Conservation (phyloP, 1,284 basidiomycete genomes). For the Gomphus bonarii region DNA sequence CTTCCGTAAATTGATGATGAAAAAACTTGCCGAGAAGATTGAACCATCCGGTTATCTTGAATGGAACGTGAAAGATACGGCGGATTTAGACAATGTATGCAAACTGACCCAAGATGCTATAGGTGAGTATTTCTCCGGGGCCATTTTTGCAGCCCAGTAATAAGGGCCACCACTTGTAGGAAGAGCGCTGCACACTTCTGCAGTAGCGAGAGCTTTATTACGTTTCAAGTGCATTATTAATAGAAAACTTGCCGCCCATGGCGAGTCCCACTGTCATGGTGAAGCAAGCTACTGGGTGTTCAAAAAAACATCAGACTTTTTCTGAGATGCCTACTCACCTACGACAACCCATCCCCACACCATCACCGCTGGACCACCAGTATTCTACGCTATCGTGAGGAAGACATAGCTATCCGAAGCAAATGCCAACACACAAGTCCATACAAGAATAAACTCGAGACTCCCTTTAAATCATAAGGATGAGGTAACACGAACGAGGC, state of each 20-base stretch:
- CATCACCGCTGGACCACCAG: conserved; percentile 66
- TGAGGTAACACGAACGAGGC: neutral
- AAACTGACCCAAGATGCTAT: conserved; percentile 56
- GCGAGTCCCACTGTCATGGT: conserved; percentile 57
- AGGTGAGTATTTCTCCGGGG: conserved; percentile 36
- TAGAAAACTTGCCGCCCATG: conserved; percentile 48
- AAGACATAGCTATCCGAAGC: neutral
- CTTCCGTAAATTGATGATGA: neutral
- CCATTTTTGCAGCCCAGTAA: conserved; percentile 52
- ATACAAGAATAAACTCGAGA: conserved; percentile 55
- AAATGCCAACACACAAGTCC: conserved; percentile 39
- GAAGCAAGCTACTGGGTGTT: conserved; percentile 36
- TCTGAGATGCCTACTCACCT: conserved; percentile 24
- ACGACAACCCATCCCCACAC: conserved; percentile 67
- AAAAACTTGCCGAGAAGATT: conserved; percentile 48
- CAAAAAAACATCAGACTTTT: neutral
- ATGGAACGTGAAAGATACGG: neutral
- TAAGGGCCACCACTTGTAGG: conserved; percentile 69
- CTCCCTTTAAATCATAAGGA: conserved; percentile 43
- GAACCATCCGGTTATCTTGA: conserved; percentile 33
- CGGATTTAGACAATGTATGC: neutral
- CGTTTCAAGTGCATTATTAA: neutral
- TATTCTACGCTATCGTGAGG: conserved; percentile 31
- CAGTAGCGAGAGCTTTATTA: neutral
- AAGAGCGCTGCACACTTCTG: conserved; percentile 62